Evolutionary conservation across 164 flowering plant genomes (phyloP), one percentile per base, ranked within the genome.

Genomic region (Vitis cinerea): DNA sequence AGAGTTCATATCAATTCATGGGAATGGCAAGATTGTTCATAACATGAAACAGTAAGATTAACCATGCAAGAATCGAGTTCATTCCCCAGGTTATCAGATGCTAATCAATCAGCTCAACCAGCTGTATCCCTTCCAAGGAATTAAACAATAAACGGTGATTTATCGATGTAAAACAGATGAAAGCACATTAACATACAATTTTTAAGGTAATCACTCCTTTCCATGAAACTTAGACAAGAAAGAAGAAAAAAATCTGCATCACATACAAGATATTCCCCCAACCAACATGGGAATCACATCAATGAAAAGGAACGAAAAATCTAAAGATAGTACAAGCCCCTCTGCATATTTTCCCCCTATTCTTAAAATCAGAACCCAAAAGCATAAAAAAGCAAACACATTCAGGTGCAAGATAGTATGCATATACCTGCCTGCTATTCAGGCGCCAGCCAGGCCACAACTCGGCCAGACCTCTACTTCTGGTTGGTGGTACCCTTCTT

Each of bases 401-500:
- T 77, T 68, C 48, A 58, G 74, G 55, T 57, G 55, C 70, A 73
- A 65, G 58, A 67, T 64, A 73, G 48, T 55, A 71, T 31, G 10
- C 50, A 31, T 49, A 71, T 67, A 77, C 78, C 74, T 83, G 70
- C 77, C 63, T 67, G 70, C 31, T 64, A 55, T 65, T 64, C 30
- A 30, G 53, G 64, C 60, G 55, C 29, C 56, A 51, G 37, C 56
- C 47, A 61, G 67, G 77, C 63, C 71, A 31, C 44, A n/a, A 50
- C 69, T 61, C 56, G 13, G 54, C 27, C 57, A 58, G 15, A 55
- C 58, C 49, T 66, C 79, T 85, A 86, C 73, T 86, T 87, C 70
- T 71, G 83, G 79, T 74, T 85, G 82, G 80, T 75, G 50, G 80
- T 68, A 55, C 81, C 67, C 79, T 86, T 91, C 87, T 90, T 93